Conservation (phyloP, 208 protist species). For the Leishmania guyanensis region DNA sequence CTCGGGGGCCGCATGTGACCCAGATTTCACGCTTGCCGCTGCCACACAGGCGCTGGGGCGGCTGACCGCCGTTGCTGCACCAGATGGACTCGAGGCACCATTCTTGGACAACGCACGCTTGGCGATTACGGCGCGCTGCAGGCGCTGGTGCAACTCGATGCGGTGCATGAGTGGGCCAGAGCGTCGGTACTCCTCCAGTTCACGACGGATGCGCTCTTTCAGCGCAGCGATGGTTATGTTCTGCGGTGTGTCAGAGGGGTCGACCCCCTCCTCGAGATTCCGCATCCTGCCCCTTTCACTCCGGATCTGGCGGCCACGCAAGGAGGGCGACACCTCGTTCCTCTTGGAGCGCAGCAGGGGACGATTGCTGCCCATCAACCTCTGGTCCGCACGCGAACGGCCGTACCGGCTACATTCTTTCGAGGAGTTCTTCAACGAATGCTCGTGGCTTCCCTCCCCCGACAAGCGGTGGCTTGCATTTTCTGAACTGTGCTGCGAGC, state of each 20-base stretch:
- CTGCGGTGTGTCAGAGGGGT: constrained; percentile 45
- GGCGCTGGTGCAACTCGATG: constrained; percentile 12
- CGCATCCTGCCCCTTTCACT: constrained; percentile 25
- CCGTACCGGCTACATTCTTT: not conserved
- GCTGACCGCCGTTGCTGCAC: not conserved
- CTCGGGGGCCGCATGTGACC: not conserved
- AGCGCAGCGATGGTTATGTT: constrained; percentile 49
- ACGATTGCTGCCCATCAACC: not conserved
- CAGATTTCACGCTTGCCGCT: not conserved
- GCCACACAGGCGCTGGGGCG: constrained; percentile 1
- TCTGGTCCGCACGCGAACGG: not conserved
- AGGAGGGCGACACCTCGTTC: constrained; percentile 22
- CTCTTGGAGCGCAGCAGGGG: not conserved
- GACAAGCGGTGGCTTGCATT: not conserved
- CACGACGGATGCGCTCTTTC: constrained; percentile 59
- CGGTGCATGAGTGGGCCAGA: constrained; percentile 46
- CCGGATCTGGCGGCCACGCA: constrained; percentile 29
- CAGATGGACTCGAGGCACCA: not conserved
- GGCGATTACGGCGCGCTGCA: constrained; percentile 6
- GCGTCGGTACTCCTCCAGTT: constrained; percentile 71
- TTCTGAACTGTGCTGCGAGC: not conserved
- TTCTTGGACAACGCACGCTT: not conserved
- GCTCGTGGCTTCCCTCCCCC: not conserved
- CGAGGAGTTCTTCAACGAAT: not conserved
- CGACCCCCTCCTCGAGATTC: constrained; percentile 47